These are phyloP conservation scores for Aspergillus intermedius DNA, from an alignment of 2,329 filamentous ascomycete genomes.

Conservation along the genomic window DNA sequence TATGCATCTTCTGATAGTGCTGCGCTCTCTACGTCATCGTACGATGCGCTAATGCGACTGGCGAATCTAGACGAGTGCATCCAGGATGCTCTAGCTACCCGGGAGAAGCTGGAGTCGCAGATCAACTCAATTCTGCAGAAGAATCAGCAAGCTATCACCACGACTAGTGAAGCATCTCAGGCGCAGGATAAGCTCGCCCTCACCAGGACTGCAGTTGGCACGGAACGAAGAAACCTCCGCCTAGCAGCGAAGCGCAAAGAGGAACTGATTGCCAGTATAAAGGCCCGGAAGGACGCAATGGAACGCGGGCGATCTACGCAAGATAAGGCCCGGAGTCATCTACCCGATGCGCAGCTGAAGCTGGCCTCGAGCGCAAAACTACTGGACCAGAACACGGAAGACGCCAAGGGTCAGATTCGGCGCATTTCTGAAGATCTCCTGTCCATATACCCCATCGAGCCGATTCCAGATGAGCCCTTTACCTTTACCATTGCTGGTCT, in stretches of 20 bases:
- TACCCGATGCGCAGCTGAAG: slow-evolving; percentile 55
- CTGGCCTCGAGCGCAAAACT: slow-evolving; percentile 52
- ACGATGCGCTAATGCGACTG: slow-evolving; percentile 79
- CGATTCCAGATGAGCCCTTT: slow-evolving; percentile 58
- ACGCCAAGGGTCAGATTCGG: slow-evolving; percentile 76
- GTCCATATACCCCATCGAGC: slow-evolving; percentile 72
- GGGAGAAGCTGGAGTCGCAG: slow-evolving; percentile 66
- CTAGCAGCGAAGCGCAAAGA: slow-evolving; percentile 56
- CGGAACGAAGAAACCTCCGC: slow-evolving; percentile 61
- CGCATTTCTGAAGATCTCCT: slow-evolving; percentile 80
- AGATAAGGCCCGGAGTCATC: slow-evolving; percentile 52
- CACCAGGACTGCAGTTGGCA: slow-evolving; percentile 48
- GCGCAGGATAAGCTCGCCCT: slow-evolving; percentile 36
- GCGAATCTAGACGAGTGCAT: slow-evolving; percentile 85
- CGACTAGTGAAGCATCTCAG: slow-evolving; percentile 28
- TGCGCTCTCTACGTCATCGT: slow-evolving; percentile 65
- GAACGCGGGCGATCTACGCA: slow-evolving; percentile 55
- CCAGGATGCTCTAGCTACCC: slow-evolving; percentile 76
- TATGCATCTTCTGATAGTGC: slow-evolving; percentile 31
- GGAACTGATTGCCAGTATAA: slow-evolving; percentile 62
- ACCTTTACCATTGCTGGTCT: slow-evolving; percentile 78
- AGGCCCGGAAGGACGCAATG: slow-evolving; percentile 62
- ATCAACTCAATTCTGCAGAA: slow-evolving; percentile 54
- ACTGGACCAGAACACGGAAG: slow-evolving; percentile 51
- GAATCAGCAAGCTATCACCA: slow-evolving; percentile 26